These are phyloP conservation scores for Plenodomus biglobosus DNA, from an alignment of 2,329 filamentous ascomycete genomes.

Conservation along the genomic window DNA sequence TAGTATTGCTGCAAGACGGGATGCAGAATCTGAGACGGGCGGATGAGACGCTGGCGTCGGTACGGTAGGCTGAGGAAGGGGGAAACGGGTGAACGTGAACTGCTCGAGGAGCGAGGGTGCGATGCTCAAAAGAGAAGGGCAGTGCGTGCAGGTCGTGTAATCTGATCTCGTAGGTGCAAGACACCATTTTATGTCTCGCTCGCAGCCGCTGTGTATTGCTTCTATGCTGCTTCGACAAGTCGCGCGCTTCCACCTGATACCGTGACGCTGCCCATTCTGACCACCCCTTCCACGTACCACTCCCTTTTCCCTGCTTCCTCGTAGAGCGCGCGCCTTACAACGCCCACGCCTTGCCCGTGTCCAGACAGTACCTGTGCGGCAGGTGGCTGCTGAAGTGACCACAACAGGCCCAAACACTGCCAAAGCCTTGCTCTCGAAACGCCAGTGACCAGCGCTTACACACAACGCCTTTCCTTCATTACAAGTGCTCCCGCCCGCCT, in stretches of 20 bases:
- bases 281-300: constrained; percentile 30
- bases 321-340: constrained; percentile 40
- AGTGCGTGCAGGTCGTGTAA: constrained; percentile 25
- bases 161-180: constrained; percentile 30
- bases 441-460: constrained; percentile 38
- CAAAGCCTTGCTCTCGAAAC: constrained; percentile 31
- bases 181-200: constrained; percentile 39
- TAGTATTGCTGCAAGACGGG: constrained; percentile 20
- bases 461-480: constrained; percentile 25
- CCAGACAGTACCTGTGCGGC: constrained; percentile 30
- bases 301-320: constrained; percentile 36
- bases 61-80: too few species aligned
- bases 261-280: constrained; percentile 22
- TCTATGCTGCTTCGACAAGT: constrained; percentile 29
- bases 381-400: constrained; percentile 26
- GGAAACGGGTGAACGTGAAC: too few species aligned
- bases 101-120: constrained; percentile 9
- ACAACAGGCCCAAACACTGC: constrained; percentile 31
- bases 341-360: constrained; percentile 33
- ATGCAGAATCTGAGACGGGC: constrained; percentile 30
- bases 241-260: constrained; percentile 43
- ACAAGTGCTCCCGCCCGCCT: constrained; percentile 6
- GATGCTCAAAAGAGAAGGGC: constrained; percentile 26
- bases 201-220: constrained; percentile 39
- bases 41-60: constrained; percentile 28